Evolutionary conservation across 768 basidiomycete species (phyloP), one percentile per base, ranked within the genome.

Genomic region (Coprinopsis marcescibilis): DNA sequence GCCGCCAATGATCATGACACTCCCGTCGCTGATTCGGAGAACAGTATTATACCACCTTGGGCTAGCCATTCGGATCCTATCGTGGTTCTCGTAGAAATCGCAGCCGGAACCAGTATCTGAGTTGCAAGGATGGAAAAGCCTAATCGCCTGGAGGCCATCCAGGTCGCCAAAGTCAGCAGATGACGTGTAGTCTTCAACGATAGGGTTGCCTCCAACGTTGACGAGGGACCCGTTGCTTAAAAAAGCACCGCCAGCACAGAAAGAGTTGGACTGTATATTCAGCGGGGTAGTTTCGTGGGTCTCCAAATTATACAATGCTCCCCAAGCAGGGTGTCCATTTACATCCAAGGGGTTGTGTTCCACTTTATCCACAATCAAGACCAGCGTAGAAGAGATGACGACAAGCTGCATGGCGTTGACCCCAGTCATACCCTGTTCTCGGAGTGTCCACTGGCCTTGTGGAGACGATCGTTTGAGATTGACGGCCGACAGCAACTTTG

Each of bases 181-280:
- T 46, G 77, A 70, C 3, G 86, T 87, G 21, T 71, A 68, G 45
- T 67, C 69, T 39, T 75, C 76, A 17, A 86, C 80, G 26, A 89
- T 83, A 14, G 86, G 84, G 58, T 91, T 89, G 2, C 89, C 89
- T 45, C 89, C 89, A 11, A 88, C 84, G 54, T 79, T 87, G 59
- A 90, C 66, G 26, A 90, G 59, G 1, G 85, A 85, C 3, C 89
- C 89, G 49, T 91, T 88, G 19, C 80, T 61, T 5, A 90, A 65
- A 59, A 89, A 89, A 3, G 80, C 73, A 10, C 89, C 89, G 25
- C 89, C 85, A 7, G 89, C 89, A 58, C 89, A 91, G 66, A 91
- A 91, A 19, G 89, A 89, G 58, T 91, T 89, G 3, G 88, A 88
- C 55, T 77, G 67, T 62, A 89, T 72, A 30, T 67, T 56, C 23